A percentile compares a stretch with the other conserved stretches of the same genome.
phyloP scores from a whole-genome alignment of 1,284 basidiomycete species.

The Ganoderma boninense region DNA sequence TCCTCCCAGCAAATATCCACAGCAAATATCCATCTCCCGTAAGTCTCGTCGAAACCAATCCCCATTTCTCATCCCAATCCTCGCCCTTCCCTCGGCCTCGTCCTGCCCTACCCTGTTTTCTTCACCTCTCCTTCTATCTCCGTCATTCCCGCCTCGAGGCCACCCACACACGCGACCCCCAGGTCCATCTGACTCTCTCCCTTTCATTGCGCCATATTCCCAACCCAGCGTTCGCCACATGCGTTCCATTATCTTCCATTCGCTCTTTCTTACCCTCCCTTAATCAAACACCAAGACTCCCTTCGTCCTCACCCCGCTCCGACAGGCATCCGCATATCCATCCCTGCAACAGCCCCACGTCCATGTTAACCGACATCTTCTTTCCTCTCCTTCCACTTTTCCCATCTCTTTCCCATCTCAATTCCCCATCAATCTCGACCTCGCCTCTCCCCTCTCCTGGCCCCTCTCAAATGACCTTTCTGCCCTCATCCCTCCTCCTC shows the following conservation, averaged over 20 bases:
- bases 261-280: neutral
- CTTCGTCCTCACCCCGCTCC: neutral
- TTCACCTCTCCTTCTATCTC: conserved; percentile 19
- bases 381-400: conserved; percentile 11
- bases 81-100: neutral
- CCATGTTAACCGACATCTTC: conserved; percentile 1
- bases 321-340: neutral
- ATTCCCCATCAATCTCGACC: neutral
- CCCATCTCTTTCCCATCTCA: conserved; percentile 3
- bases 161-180: neutral
- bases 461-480: neutral
- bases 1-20: too few relatives aligned
- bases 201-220: conserved; percentile 12
- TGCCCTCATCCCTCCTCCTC: neutral
- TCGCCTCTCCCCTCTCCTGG: neutral
- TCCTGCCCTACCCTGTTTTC: neutral
- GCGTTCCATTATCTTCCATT: neutral
- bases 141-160: conserved; percentile 27
- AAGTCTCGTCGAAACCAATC: neutral
- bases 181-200: neutral
- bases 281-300: neutral
- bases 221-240: conserved; percentile 6
- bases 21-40: neutral
- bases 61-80: neutral
- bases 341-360: neutral